Evolutionary conservation across 352 stramenopile species (phyloP), one percentile per base, ranked within the genome.

Genomic region (Phytophthora cactorum): DNA sequence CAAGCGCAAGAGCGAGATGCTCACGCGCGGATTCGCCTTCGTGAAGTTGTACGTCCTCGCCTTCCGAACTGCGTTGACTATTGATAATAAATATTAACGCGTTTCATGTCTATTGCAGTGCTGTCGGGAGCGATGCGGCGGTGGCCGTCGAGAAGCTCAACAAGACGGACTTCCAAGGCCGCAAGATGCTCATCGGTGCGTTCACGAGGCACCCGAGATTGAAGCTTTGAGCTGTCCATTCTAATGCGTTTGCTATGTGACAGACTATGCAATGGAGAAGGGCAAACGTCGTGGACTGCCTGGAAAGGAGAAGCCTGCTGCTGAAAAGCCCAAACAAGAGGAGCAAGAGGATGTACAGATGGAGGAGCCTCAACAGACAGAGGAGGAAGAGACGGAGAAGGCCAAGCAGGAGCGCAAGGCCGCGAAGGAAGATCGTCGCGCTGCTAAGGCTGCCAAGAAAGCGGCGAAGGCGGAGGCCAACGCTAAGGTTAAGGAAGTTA

Each of bases 21-120:
- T 89, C 56, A 93, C 86, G 59, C 88, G 88, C 45, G 88, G 88
- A 60, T 96, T 96, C 66, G 88, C 88, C 45, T 96, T 96, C 57
- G 84, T 96, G 22, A 87, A 85, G 63, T 96, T 91, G 88, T 96
- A 81, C 73, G 88, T 89, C 28, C 22, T 29, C 27, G 5, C 12
- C 22, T 34, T 29, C 38, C 1, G 12, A 41, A 28, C 1, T 28
- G 14, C 29, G 4, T 6, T 17, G 1, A 52, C 2, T 53, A 11
- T 38, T 17, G 14, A 14, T 34, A 9, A 31, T 31, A 46, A 9
- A 31, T 31, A 46, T 28, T 70, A 17, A 50, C 46, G 44, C 6
- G 2, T 41, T 12, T 5, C 51, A 32, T 43, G 60, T 32, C 25
- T 74, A 27, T 2, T 74, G 8, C 57, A 96, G 88, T 60, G 88